Conservation (phyloP, 306 rosid species). For the Begonia loranthoides region DNA sequence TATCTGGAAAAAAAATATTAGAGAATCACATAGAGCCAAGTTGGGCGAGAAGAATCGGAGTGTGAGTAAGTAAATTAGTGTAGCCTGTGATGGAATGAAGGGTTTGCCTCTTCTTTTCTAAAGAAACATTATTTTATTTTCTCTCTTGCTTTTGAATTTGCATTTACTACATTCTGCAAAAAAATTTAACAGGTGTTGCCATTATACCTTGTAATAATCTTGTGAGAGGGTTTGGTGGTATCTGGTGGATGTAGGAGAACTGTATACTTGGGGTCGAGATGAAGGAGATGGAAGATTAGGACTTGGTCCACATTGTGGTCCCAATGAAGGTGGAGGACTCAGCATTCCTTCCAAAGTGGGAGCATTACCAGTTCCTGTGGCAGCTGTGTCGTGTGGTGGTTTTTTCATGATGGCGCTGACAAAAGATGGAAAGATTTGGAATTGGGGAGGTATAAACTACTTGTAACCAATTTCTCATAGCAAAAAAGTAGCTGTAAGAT, state of each 20-base stretch:
- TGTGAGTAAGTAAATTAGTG: too few relatives aligned
- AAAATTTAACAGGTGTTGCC: not conserved
- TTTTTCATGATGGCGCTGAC: conserved; percentile 74
- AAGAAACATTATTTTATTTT: too few relatives aligned
- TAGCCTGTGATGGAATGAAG: too few relatives aligned
- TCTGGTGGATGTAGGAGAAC: conserved; percentile 39
- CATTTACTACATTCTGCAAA: not conserved
- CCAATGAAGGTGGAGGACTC: conserved; percentile 81
- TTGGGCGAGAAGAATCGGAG: too few relatives aligned
- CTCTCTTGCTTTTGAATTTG: not conserved
- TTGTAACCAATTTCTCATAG: not conserved
- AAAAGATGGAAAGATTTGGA: conserved; percentile 69
- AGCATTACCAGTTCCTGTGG: conserved; percentile 49
- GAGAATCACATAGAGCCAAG: too few relatives aligned
- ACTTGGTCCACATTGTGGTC: conserved; percentile 84
- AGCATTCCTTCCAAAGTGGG: conserved; percentile 68
- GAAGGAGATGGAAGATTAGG: conserved; percentile 97
- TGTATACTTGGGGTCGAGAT: conserved; percentile 93
- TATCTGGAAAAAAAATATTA: too few relatives aligned
- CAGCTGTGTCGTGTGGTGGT: conserved; percentile 89
- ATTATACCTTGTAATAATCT: not conserved
- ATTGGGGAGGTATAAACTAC: conserved; percentile 73
- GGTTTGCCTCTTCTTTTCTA: too few relatives aligned
- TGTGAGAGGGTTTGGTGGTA: not conserved
- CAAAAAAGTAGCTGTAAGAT: too few relatives aligned